Percentiles rank a stretch among this genome's conserved stretches.
These are phyloP conservation scores for Trifolium pratense DNA, from an alignment of 306 rosid genomes.

Conservation along the genomic window DNA sequence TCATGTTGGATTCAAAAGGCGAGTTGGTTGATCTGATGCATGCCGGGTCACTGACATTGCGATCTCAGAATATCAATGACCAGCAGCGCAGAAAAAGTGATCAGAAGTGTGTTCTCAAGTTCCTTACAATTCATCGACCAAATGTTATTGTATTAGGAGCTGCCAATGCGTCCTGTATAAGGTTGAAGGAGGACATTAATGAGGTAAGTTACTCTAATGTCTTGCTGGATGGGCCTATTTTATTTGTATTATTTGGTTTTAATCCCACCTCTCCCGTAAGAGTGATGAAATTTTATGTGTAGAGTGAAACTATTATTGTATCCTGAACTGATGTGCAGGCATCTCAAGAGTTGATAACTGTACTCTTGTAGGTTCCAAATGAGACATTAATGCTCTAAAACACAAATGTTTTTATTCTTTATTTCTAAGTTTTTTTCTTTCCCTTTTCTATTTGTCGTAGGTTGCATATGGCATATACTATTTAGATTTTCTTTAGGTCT, in stretches of 20 bases:
- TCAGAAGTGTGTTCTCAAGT: slow-evolving; percentile 48
- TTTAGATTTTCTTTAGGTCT: slow-evolving; percentile 3
- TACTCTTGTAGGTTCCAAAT: slow-evolving; percentile 3
- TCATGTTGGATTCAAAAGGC: slow-evolving; percentile 54
- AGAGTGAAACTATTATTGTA: not conserved
- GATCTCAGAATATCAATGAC: slow-evolving; percentile 46
- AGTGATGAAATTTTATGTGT: not conserved
- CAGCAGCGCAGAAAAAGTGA: slow-evolving; percentile 55
- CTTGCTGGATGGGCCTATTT: not conserved
- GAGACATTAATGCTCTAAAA: slow-evolving; percentile 5
- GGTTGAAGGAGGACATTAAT: slow-evolving; percentile 54
- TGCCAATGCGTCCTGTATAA: slow-evolving; percentile 47
- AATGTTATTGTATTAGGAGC: slow-evolving; percentile 53
- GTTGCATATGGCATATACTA: not conserved
- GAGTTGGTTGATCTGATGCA: slow-evolving; percentile 53
- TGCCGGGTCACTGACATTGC: slow-evolving; percentile 50
- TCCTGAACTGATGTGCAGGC: slow-evolving; percentile 12
- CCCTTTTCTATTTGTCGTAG: not conserved
- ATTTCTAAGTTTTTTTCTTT: not conserved
- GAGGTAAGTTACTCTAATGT: slow-evolving; percentile 41
- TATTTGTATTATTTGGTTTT: slow-evolving; percentile 16
- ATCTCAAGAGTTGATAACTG: slow-evolving; percentile 8
- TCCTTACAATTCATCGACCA: slow-evolving; percentile 48
- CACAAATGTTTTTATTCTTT: not conserved
- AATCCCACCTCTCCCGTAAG: not conserved